A percentile compares a stretch with the other conserved stretches of the same genome.
Evolutionary conservation across 768 basidiomycete species (phyloP).

Genomic region (Coprinopsis cinerea): DNA sequence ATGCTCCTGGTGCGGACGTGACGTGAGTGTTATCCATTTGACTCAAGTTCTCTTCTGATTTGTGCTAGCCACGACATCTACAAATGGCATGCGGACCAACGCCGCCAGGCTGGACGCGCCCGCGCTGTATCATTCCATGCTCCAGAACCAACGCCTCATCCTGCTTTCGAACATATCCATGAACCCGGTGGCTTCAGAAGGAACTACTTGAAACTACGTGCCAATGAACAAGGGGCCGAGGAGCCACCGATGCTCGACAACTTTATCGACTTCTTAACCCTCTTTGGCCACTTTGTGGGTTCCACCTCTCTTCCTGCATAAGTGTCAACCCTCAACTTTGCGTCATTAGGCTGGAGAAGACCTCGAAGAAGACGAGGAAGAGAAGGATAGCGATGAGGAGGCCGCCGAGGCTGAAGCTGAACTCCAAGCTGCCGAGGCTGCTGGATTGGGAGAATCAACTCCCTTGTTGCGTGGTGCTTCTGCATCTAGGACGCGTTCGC

Average conservation of each 20-base stretch:
- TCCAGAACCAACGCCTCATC: conserved; percentile 49
- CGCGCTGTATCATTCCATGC: conserved; percentile 71
- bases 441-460: conserved; percentile 42
- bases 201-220: conserved; percentile 74
- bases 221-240: conserved; percentile 58
- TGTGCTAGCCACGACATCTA: conserved; percentile 76
- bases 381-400: conserved; percentile 69
- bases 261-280: conserved; percentile 90
- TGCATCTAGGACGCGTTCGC: conserved; percentile 31
- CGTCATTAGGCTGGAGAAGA: conserved; percentile 78
- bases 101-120: conserved; percentile 50
- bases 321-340: neutral
- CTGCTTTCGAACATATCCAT: conserved; percentile 88
- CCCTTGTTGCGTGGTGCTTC: conserved; percentile 41
- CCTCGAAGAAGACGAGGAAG: conserved; percentile 81
- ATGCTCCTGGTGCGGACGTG: conserved; percentile 84
- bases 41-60: conserved; percentile 3
- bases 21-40: conserved; percentile 58
- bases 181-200: conserved; percentile 94
- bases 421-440: conserved; percentile 8
- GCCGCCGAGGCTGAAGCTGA: conserved; percentile 23
- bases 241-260: conserved; percentile 69
- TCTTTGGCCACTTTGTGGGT: conserved; percentile 95
- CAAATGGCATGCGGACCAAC: conserved; percentile 85
- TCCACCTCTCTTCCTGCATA: neutral